Conservation (phyloP, 1,284 basidiomycete genomes). For the Calocybe gambosa region DNA sequence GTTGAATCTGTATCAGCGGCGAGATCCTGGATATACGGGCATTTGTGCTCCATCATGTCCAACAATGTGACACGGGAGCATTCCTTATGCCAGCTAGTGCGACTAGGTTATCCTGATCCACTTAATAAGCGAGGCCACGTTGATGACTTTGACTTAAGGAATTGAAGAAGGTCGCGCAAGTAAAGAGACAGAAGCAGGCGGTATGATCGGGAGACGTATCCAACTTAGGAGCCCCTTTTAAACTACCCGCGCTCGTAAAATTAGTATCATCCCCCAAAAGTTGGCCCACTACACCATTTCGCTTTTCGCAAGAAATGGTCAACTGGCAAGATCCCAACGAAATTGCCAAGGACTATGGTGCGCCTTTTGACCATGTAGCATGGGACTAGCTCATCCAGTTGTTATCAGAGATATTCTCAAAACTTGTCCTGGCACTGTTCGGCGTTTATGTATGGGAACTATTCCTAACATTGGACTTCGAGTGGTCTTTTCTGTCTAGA, state of each 20-base stretch:
- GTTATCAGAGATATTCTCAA: conserved; percentile 45
- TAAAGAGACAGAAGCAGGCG: conserved; percentile 17
- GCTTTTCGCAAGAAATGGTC: conserved; percentile 35
- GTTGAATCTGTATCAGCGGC: conserved; percentile 6
- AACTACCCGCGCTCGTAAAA: conserved; percentile 8
- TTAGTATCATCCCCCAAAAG: neutral
- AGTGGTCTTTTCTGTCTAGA: conserved; percentile 53
- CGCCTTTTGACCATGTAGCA: conserved; percentile 4
- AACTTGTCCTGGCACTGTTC: conserved; percentile 53
- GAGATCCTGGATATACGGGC: conserved; percentile 10
- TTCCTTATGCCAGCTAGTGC: conserved; percentile 1
- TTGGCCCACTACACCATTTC: neutral
- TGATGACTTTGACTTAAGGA: conserved; percentile 7
- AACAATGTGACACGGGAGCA: conserved; percentile 6
- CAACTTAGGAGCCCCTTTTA: conserved; percentile 9
- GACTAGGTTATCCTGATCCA: neutral
- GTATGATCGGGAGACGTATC: conserved; percentile 19
- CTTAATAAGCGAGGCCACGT: conserved; percentile 8
- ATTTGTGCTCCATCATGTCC: neutral
- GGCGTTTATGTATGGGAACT: conserved; percentile 68
- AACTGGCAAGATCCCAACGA: conserved; percentile 49
- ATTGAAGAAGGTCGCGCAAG: conserved; percentile 11
- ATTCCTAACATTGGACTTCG: conserved; percentile 54
- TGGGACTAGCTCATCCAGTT: neutral
- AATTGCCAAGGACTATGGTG: conserved; percentile 44